Conservation (phyloP, 2,329 filamentous ascomycete species). For the Exophiala oligosperma region DNA sequence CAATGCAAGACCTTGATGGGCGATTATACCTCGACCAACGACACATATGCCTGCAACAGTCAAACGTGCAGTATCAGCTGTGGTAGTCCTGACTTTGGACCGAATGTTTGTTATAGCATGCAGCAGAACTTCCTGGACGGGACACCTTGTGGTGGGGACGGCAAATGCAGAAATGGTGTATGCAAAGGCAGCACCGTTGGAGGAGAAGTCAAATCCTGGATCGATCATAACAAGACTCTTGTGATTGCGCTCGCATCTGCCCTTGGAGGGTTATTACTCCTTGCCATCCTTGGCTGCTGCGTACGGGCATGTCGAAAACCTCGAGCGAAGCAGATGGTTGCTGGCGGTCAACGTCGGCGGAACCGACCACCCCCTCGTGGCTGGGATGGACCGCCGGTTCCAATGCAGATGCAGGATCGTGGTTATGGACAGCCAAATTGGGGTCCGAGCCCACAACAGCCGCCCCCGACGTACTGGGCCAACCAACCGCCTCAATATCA, state of each 20-base stretch:
- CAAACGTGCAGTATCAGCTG: slow-evolving; percentile 77
- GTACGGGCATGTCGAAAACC: slow-evolving; percentile 54
- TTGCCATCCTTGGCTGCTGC: slow-evolving; percentile 69
- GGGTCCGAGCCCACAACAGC: slow-evolving; percentile 1
- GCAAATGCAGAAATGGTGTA: slow-evolving; percentile 73
- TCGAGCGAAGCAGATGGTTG: slow-evolving; percentile 7
- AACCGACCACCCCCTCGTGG: slow-evolving; percentile 6
- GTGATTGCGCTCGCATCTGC: slow-evolving; percentile 76
- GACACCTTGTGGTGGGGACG: slow-evolving; percentile 78
- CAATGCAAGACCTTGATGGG: slow-evolving; percentile 89
- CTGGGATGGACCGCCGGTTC: slow-evolving; percentile 28
- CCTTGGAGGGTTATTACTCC: slow-evolving; percentile 70
- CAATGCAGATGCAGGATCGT: slow-evolving; percentile 25
- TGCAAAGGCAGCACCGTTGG: slow-evolving; percentile 71
- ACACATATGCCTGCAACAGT: slow-evolving; percentile 75
- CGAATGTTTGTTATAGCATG: slow-evolving; percentile 69
- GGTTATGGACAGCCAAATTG: slow-evolving; percentile 24
- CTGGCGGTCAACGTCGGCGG: not conserved
- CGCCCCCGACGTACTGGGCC: not conserved
- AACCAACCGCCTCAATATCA: slow-evolving; percentile 8
- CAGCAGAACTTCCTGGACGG: slow-evolving; percentile 94
- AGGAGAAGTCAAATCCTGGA: slow-evolving; percentile 73
- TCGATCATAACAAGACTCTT: slow-evolving; percentile 72
- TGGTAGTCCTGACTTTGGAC: slow-evolving; percentile 65
- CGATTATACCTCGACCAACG: slow-evolving; percentile 68